phyloP scores from a whole-genome alignment of 345 rosid genomes.

The Corchorus capsularis region DNA sequence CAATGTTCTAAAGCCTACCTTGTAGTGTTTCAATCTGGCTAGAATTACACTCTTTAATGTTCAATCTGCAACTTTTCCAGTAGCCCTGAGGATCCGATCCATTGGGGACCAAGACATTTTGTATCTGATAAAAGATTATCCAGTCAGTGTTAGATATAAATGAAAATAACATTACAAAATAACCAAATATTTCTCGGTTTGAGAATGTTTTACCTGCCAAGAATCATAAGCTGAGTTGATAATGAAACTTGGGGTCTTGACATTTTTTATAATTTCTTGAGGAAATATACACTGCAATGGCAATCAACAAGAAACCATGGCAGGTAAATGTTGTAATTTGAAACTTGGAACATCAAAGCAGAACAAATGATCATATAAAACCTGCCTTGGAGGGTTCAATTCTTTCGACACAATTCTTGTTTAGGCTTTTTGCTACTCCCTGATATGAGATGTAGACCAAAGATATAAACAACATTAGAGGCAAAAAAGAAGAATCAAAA shows the following conservation, averaged over 20 bases:
- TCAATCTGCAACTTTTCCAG: slow-evolving; percentile 75
- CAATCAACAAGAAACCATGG: slow-evolving; percentile 13
- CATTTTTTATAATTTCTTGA: slow-evolving; percentile 52
- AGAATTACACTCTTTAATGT: slow-evolving; percentile 56
- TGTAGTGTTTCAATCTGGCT: slow-evolving; percentile 59
- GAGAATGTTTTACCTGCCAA: slow-evolving; percentile 76
- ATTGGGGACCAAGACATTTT: slow-evolving; percentile 66
- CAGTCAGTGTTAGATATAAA: slow-evolving; percentile 26
- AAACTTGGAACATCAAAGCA: slow-evolving; percentile 11
- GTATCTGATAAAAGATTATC: slow-evolving; percentile 47
- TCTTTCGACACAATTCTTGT: slow-evolving; percentile 44
- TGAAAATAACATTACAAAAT: slow-evolving; percentile 14
- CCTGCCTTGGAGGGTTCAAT: slow-evolving; percentile 50
- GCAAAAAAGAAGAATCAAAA: background rate
- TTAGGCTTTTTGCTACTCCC: slow-evolving; percentile 63
- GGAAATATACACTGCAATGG: slow-evolving; percentile 71
- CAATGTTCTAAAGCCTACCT: slow-evolving; percentile 43
- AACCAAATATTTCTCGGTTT: slow-evolving; percentile 13
- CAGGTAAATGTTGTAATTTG: background rate
- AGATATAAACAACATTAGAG: background rate
- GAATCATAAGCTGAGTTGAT: slow-evolving; percentile 85
- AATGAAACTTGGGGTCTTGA: slow-evolving; percentile 70
- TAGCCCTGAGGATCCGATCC: slow-evolving; percentile 51
- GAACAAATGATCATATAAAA: slow-evolving; percentile 9
- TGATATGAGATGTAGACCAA: slow-evolving; percentile 23